A percentile compares a stretch with the other conserved stretches of the same genome.
phyloP scores from a whole-genome alignment of 2,329 filamentous ascomycete species.

The Keithomyces neogunnii region DNA sequence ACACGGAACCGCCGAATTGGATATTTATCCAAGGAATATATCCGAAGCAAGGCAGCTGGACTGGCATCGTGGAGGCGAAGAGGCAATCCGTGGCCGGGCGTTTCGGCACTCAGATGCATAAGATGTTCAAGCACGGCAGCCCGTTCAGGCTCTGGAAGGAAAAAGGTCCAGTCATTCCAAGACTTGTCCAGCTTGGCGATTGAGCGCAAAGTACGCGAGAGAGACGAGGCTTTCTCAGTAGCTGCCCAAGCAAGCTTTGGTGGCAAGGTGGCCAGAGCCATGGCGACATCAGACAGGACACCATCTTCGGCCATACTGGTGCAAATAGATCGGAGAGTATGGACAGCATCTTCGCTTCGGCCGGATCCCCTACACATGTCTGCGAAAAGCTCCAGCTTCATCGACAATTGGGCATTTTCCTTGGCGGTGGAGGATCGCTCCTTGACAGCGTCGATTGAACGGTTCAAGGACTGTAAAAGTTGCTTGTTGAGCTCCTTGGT shows the following conservation, averaged over 20 bases:
- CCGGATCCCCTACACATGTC: conserved; percentile 48
- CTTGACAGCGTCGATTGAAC: conserved; percentile 55
- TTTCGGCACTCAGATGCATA: conserved; percentile 38
- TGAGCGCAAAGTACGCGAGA: conserved; percentile 51
- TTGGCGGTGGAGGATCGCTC: conserved; percentile 45
- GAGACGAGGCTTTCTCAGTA: conserved; percentile 37
- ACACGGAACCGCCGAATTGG: conserved; percentile 46
- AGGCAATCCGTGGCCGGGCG: conserved; percentile 23
- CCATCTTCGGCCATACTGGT: conserved; percentile 52
- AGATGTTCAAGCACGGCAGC: conserved; percentile 54
- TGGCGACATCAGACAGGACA: conserved; percentile 44
- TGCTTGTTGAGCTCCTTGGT: conserved; percentile 27
- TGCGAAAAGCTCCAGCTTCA: conserved; percentile 60
- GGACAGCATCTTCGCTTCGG: conserved; percentile 47
- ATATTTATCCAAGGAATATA: conserved; percentile 40
- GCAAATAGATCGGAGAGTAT: conserved; percentile 52
- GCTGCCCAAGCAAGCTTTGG: conserved; percentile 45
- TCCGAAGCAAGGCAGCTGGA: conserved; percentile 37
- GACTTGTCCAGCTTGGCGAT: conserved; percentile 51
- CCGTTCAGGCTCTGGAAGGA: conserved; percentile 42
- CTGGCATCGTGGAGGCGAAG: conserved; percentile 35
- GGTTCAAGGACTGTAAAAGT: conserved; percentile 49
- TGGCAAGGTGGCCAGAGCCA: conserved; percentile 38
- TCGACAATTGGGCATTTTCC: conserved; percentile 48
- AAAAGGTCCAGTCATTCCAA: conserved; percentile 48